phyloP scores from a whole-genome alignment of 1,139 yeast species.

The Waltiozyma sp. region DNA sequence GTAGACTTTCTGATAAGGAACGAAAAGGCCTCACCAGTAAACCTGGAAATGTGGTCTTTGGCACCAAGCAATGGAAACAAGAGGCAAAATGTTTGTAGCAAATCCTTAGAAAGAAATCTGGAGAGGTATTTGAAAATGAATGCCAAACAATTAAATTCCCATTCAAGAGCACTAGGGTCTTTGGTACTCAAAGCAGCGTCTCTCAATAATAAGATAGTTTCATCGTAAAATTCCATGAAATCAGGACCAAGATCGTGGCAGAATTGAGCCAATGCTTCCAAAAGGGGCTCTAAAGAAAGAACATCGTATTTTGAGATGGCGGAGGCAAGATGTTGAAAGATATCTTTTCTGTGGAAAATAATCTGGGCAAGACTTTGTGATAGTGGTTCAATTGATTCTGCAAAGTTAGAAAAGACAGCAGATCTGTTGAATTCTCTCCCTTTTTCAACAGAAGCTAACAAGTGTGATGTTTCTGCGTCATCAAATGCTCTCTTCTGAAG shows the following conservation, averaged over 20 bases:
- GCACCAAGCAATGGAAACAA: slow-evolving; percentile 58
- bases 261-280: slow-evolving; percentile 76
- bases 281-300: slow-evolving; percentile 66
- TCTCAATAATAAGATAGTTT: slow-evolving; percentile 41
- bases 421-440: slow-evolving; percentile 87
- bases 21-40: slow-evolving; percentile 85
- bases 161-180: slow-evolving; percentile 64
- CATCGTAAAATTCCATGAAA: slow-evolving; percentile 53
- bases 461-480: slow-evolving; percentile 66
- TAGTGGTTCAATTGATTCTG: slow-evolving; percentile 40
- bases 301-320: slow-evolving; percentile 50
- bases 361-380: slow-evolving; percentile 74
- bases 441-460: slow-evolving; percentile 66
- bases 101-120: slow-evolving; percentile 46
- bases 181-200: slow-evolving; percentile 39
- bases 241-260: slow-evolving; percentile 92
- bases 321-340: slow-evolving; percentile 42
- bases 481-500: slow-evolving; percentile 57
- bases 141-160: slow-evolving; percentile 79
- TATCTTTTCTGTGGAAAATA: slow-evolving; percentile 54
- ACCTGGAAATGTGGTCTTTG: slow-evolving; percentile 59
- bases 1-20: slow-evolving; percentile 67
- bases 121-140: slow-evolving; percentile 82
- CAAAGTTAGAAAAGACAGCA: slow-evolving; percentile 56
- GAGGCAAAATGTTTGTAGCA: slow-evolving; percentile 55